Base-by-base conservation (phyloP, 2,329 filamentous ascomycete genomes). In the Ascochyta koolunga region DNA sequence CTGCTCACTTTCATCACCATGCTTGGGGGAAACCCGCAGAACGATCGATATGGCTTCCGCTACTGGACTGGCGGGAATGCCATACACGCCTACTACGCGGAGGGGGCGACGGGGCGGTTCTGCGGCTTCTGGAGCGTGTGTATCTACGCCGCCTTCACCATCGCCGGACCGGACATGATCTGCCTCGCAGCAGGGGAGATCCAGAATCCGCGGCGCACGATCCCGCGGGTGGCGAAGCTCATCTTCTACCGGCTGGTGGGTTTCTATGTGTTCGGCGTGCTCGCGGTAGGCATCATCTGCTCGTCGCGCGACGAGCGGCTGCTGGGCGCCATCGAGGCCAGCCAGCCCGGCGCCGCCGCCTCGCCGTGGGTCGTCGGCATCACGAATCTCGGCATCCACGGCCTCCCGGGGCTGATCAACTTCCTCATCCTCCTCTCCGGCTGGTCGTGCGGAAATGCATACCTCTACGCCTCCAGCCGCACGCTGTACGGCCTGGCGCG, bases 321-420 rank as follows among this genome's bases (percentile, higher is more conserved):
- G 1, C 47, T 56, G 15, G 53, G 53, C 11, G 74, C 74, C 2
- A 76, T 88, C 31, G 82, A 81, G 13, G 73, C 76, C 15, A 83
- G 84, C 18, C 81, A 79, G 21, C 75, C 77, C 5, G 82, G 81
- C 41, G 83, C 83, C 1, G 81, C 79, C 7, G 81, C 82, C 1
- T 80, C 78, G 0, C 77, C 79, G 0, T 82, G 80, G 57, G 80
- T 81, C 5, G 72, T 81, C 15, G 80, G 77, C 22, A 80, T 81
- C 61, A 77, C 78, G 50, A 75, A 79, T 49, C 79, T 69, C n/a
- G 79, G 80, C 4, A 82, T 83, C 54, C 74, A 77, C 2, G 82
- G 80, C 1, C 80, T 90, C 2, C 84, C 87, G 62, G 83, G 83
- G 56, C 80, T 89, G 61, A 86, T 90, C 76, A 90, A 90, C 67